Evolutionary conservation across 2,329 filamentous ascomycete species (phyloP).

Genomic region (Aspergillus sp.): DNA sequence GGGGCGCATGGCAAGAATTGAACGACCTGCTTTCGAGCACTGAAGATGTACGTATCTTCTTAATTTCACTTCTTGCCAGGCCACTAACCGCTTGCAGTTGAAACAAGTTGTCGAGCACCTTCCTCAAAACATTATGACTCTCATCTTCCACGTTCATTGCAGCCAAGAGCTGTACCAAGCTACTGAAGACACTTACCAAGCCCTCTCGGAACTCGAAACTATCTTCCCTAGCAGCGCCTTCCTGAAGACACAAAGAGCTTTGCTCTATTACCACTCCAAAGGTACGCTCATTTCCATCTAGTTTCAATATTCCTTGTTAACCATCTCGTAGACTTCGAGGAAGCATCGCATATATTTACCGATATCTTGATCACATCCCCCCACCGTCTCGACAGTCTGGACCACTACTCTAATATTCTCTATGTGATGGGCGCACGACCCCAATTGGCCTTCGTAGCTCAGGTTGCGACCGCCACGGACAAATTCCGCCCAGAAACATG

Average conservation of each 20-base stretch:
- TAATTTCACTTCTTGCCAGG: neutral
- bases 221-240: constrained; percentile 90
- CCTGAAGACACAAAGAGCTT: constrained; percentile 81
- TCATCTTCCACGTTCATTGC: constrained; percentile 89
- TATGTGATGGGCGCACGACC: constrained; percentile 88
- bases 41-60: constrained; percentile 67
- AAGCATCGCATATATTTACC: constrained; percentile 62
- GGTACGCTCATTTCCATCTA: constrained; percentile 22
- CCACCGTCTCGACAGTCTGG: constrained; percentile 79
- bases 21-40: constrained; percentile 73
- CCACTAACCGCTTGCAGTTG: constrained; percentile 52
- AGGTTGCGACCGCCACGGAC: constrained; percentile 86
- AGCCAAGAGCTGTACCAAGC: constrained; percentile 91
- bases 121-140: constrained; percentile 87
- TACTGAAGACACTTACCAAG: constrained; percentile 70
- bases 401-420: constrained; percentile 96
- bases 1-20: constrained; percentile 95
- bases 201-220: constrained; percentile 71
- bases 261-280: constrained; percentile 89
- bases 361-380: constrained; percentile 68
- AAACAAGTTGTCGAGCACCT: constrained; percentile 70
- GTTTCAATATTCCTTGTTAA: neutral
- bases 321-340: constrained; percentile 56
- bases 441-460: constrained; percentile 88
- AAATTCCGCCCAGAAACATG: constrained; percentile 97